A percentile compares a stretch with the other conserved stretches of the same genome.
Evolutionary conservation across 2,329 filamentous ascomycete species (phyloP).

Genomic region (Sporothrix euskadiensis): DNA sequence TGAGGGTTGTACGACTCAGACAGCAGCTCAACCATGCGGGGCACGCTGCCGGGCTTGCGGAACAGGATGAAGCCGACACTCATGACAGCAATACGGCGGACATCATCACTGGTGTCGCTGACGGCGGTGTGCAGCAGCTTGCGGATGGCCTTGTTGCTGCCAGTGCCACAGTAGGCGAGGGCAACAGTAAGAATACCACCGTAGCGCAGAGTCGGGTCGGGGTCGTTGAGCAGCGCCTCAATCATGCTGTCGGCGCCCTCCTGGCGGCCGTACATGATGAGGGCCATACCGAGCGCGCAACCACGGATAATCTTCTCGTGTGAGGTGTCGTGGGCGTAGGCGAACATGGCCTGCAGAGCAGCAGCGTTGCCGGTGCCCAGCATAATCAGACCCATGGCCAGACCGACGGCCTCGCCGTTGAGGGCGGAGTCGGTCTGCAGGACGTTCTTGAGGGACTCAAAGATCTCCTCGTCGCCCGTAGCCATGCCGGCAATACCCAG

Average conservation of each 20-base stretch:
- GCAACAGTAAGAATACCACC: slow-evolving; percentile 99
- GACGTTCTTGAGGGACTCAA: slow-evolving; percentile 85
- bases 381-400: slow-evolving; percentile 98
- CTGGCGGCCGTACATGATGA: slow-evolving; percentile 97
- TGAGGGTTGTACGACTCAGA: slow-evolving; percentile 99
- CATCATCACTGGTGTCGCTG: slow-evolving; percentile 97
- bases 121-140: slow-evolving; percentile 94
- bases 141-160: slow-evolving; percentile 97
- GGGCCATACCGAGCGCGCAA: slow-evolving; percentile 90
- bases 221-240: slow-evolving; percentile 87
- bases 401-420: slow-evolving; percentile 92
- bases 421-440: slow-evolving; percentile 92
- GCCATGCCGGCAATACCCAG: slow-evolving; percentile 98
- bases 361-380: slow-evolving; percentile 94
- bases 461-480: slow-evolving; percentile 85
- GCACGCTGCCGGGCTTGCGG: slow-evolving; percentile 94
- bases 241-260: slow-evolving; percentile 94
- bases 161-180: slow-evolving; percentile 92
- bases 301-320: slow-evolving; percentile 99
- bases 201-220: slow-evolving; percentile 90
- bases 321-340: slow-evolving; percentile 95
- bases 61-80: slow-evolving; percentile 97
- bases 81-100: slow-evolving; percentile 94
- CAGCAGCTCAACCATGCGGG: slow-evolving; percentile 96
- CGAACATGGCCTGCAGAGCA: slow-evolving; percentile 93